Conservation (phyloP, 768 basidiomycete species). For the Galerina marginata region DNA sequence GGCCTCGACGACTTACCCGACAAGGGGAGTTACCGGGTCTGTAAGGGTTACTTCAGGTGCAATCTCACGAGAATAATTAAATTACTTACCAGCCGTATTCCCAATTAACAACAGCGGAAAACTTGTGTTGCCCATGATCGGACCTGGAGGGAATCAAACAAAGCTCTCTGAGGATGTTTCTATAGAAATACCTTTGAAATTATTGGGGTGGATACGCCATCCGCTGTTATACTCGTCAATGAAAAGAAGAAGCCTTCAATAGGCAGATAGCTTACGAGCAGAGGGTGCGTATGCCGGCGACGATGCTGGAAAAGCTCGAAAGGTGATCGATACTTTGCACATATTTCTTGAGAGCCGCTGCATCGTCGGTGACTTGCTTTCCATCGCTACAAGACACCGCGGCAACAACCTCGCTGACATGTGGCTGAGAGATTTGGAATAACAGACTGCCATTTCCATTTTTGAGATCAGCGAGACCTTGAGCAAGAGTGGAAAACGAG, state of each 20-base stretch:
- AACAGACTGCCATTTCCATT: constrained; percentile 29
- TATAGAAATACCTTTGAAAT: constrained; percentile 7
- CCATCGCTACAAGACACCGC: neutral
- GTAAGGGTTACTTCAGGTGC: neutral
- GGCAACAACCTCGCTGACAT: neutral
- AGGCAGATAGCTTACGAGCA: neutral
- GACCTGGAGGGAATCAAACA: constrained; percentile 28
- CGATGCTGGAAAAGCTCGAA: neutral
- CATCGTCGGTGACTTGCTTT: neutral
- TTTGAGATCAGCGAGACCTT: constrained; percentile 39
- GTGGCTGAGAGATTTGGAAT: neutral
- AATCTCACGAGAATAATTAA: neutral
- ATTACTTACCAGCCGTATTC: constrained; percentile 41
- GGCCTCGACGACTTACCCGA: constrained; percentile 22
- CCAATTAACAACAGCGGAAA: constrained; percentile 45
- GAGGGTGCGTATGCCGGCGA: neutral
- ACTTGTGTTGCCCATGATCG: constrained; percentile 43
- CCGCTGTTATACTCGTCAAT: neutral
- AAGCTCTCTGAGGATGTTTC: neutral
- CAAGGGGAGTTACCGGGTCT: constrained; percentile 39
- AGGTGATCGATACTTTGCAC: neutral
- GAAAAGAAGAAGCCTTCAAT: neutral
- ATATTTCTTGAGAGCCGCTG: neutral
- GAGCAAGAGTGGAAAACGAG: constrained; percentile 36
- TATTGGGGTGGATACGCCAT: constrained; percentile 7